phyloP scores from a whole-genome alignment of 495 filamentous ascomycete genomes.

The Penicillium paxilli region DNA sequence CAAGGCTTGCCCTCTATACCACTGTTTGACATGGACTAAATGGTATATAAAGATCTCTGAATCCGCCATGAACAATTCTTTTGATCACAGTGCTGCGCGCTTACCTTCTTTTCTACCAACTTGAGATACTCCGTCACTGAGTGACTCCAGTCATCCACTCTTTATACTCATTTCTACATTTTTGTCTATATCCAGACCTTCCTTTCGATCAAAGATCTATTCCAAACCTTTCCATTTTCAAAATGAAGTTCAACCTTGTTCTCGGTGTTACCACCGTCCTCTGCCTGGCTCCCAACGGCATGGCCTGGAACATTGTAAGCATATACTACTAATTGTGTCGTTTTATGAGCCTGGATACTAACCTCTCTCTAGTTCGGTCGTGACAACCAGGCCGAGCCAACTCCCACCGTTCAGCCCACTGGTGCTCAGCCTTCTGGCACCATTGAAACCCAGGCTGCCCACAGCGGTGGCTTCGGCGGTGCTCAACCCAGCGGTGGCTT shows the following conservation, averaged over 20 bases:
- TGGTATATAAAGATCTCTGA: slow-evolving; percentile 17
- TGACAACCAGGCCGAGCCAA: slow-evolving; percentile 5
- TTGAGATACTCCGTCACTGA: slow-evolving; percentile 17
- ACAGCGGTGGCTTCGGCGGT: background rate
- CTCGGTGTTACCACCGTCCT: slow-evolving; percentile 30
- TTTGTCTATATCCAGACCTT: background rate
- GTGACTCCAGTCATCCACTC: slow-evolving; percentile 20
- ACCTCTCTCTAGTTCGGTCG: background rate
- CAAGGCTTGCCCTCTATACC: no score
- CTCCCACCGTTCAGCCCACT: slow-evolving; percentile 8
- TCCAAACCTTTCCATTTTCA: slow-evolving; percentile 15
- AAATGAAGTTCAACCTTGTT: slow-evolving; percentile 34
- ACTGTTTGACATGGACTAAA: background rate
- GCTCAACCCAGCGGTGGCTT: background rate
- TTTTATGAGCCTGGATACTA: background rate
- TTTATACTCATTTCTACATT: slow-evolving; percentile 13
- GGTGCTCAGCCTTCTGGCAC: slow-evolving; percentile 11
- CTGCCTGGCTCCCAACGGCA: slow-evolving; percentile 22
- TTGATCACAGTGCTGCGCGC: slow-evolving; percentile 29
- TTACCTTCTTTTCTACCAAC: slow-evolving; percentile 20
- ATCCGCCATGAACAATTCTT: background rate
- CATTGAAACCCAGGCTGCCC: background rate
- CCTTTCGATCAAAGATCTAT: background rate
- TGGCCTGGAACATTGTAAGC: slow-evolving; percentile 18
- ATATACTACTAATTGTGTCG: background rate